These are phyloP conservation scores for Scenedesmus sp. DNA, from an alignment of 163 green algal genomes.

Conservation along the genomic window DNA sequence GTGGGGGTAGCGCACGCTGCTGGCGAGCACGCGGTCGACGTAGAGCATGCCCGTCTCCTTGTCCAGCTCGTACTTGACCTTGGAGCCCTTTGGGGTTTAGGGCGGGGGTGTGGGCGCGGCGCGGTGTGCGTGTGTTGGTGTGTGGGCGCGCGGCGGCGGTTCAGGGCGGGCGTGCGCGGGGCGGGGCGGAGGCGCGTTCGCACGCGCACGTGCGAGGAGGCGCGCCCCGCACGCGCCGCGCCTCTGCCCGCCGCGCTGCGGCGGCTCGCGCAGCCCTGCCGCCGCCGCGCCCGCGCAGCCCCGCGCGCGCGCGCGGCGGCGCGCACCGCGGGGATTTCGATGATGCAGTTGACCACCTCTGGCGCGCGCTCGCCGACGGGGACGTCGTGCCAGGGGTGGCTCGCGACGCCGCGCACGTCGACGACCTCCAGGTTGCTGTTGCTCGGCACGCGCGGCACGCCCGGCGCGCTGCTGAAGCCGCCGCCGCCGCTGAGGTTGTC, in stretches of 20 bases:
- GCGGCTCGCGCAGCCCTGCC: too few species aligned
- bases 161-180: too few species aligned
- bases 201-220: too few species aligned
- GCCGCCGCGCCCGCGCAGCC: too few species aligned
- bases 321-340: constrained; percentile 74
- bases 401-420: constrained; percentile 29
- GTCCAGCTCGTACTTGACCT: constrained; percentile 87
- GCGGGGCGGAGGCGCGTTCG: too few species aligned
- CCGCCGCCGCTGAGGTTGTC: constrained; percentile 29
- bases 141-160: too few species aligned
- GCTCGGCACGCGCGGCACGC: constrained; percentile 35
- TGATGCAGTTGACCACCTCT: constrained; percentile 65
- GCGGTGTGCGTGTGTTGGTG: too few species aligned
- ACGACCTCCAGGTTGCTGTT: constrained; percentile 40
- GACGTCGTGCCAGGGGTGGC: constrained; percentile 45
- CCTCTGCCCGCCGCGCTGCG: too few species aligned
- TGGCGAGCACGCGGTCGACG: constrained; percentile 90
- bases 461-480: too few species aligned
- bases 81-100: constrained; percentile 48
- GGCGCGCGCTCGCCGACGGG: constrained; percentile 56
- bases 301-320: too few species aligned
- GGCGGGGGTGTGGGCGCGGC: too few species aligned
- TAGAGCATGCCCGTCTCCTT: constrained; percentile 63
- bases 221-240: too few species aligned
- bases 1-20: constrained; percentile 74